Percentiles rank a stretch among this genome's conserved stretches.
Conservation (phyloP, 768 basidiomycete genomes). For the Lanmaoa pseudosensibilis region DNA sequence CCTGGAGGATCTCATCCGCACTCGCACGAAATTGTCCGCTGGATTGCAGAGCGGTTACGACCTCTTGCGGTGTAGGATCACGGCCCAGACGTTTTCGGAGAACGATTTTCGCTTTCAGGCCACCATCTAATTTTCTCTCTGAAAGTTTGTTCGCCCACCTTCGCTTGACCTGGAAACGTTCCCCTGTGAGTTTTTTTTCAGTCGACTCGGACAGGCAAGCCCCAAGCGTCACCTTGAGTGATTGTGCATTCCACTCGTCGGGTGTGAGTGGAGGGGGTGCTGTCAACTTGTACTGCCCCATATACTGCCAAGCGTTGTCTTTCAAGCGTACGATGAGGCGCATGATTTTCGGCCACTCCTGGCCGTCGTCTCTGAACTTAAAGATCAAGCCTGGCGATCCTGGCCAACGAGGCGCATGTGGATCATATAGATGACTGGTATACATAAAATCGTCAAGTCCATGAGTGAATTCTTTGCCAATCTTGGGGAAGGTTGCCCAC, state of each 20-base stretch:
- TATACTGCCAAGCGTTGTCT: slow-evolving; percentile 8
- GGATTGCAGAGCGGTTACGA: background rate
- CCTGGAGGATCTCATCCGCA: slow-evolving; percentile 5
- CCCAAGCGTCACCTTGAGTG: slow-evolving; percentile 1
- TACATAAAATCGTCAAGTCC: slow-evolving; percentile 20
- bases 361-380: slow-evolving; percentile 4
- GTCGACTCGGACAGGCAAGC: no score
- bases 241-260: slow-evolving; percentile 7
- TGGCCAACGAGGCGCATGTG: slow-evolving; percentile 11
- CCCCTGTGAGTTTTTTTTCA: no score
- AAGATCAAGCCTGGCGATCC: slow-evolving; percentile 16
- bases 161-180: slow-evolving; percentile 8
- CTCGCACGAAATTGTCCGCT: background rate
- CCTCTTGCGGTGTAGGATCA: slow-evolving; percentile 10
- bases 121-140: background rate
- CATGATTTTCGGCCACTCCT: slow-evolving; percentile 14
- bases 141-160: slow-evolving; percentile 8
- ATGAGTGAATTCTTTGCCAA: slow-evolving; percentile 5
- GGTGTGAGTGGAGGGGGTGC: slow-evolving; percentile 2
- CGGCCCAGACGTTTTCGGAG: slow-evolving; percentile 8
- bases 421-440: slow-evolving; percentile 3
- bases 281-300: slow-evolving; percentile 17
- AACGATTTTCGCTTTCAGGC: background rate
- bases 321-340: slow-evolving; percentile 13
- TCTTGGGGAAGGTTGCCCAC: slow-evolving; percentile 4